Conservation (phyloP, 805 yeast species). For the Candida koratica region DNA sequence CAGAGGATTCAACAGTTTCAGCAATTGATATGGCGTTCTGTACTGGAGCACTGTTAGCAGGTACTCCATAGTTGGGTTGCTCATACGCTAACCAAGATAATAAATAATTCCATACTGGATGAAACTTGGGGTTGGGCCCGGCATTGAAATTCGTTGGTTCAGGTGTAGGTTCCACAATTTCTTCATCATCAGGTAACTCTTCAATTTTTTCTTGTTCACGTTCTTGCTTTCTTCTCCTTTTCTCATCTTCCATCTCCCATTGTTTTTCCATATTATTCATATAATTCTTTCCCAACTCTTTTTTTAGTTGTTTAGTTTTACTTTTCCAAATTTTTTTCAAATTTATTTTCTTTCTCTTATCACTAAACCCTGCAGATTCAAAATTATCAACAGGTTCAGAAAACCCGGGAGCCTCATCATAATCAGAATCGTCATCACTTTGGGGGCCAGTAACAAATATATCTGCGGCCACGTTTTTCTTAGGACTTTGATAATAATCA, state of each 20-base stretch:
- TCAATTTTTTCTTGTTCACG: conserved; percentile 4
- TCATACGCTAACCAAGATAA: conserved; percentile 37
- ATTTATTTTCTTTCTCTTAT: conserved; percentile 15
- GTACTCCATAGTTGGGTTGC: conserved; percentile 10
- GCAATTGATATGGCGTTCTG: conserved; percentile 1
- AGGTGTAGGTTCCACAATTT: conserved; percentile 4
- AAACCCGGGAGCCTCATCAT: conserved; percentile 10
- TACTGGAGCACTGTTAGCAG: conserved; percentile 1
- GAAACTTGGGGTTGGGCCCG: conserved; percentile 23
- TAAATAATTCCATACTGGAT: conserved; percentile 36
- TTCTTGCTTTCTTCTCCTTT: conserved; percentile 10
- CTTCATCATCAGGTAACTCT: conserved; percentile 3
- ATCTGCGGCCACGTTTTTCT: conserved; percentile 15
- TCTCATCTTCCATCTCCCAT: conserved; percentile 15
- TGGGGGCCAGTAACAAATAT: conserved; percentile 19
- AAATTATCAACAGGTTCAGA: conserved; percentile 8
- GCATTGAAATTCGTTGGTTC: conserved; percentile 11
- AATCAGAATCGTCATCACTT: conserved; percentile 18
- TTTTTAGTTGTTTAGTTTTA: conserved; percentile 22
- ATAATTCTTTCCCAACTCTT: conserved; percentile 23
- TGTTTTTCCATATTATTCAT: conserved; percentile 19
- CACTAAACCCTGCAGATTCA: conserved; percentile 11
- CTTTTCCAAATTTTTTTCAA: conserved; percentile 16
- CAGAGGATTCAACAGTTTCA: conserved; percentile 2
- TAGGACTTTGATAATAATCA: conserved; percentile 28